phyloP scores from a whole-genome alignment of 1,139 yeast genomes.

The Yamadazyma triangularis region DNA sequence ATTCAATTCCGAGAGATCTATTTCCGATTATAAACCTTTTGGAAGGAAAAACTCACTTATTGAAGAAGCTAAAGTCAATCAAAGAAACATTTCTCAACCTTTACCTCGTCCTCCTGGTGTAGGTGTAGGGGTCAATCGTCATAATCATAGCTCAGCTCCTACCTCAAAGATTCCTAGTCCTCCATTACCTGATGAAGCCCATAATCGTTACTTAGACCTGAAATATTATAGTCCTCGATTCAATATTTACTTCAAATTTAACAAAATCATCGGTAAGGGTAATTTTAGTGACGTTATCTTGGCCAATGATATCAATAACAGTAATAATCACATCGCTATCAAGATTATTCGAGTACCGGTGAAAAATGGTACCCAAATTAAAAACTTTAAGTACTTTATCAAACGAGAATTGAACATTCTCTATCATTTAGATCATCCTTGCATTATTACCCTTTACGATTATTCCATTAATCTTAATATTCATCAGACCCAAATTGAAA shows the following conservation, averaged over 20 bases:
- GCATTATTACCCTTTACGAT: slow-evolving; percentile 32
- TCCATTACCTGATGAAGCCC: slow-evolving; percentile 5
- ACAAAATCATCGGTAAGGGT: slow-evolving; percentile 48
- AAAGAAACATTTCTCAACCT: slow-evolving; percentile 6
- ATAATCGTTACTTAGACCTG: slow-evolving; percentile 7
- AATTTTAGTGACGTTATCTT: slow-evolving; percentile 56
- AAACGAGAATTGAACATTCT: slow-evolving; percentile 73
- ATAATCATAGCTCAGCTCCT: background rate
- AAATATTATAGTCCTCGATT: slow-evolving; percentile 12
- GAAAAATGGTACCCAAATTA: slow-evolving; percentile 21
- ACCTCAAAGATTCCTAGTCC: slow-evolving; percentile 9
- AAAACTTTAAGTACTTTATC: slow-evolving; percentile 60
- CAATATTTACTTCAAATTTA: slow-evolving; percentile 17
- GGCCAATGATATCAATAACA: slow-evolving; percentile 26
- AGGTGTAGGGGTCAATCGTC: too few relatives aligned
- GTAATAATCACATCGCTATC: slow-evolving; percentile 28
- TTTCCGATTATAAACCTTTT: slow-evolving; percentile 34
- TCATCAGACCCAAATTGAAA: slow-evolving; percentile 17
- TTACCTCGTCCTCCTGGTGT: too few relatives aligned
- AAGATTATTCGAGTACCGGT: slow-evolving; percentile 38
- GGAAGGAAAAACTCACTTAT: slow-evolving; percentile 14
- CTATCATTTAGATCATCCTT: slow-evolving; percentile 39
- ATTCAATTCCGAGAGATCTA: slow-evolving; percentile 16
- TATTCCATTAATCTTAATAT: slow-evolving; percentile 23
- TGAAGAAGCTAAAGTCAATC: background rate